phyloP scores from a whole-genome alignment of 352 stramenopile genomes.

The Peronosclerospora sorghi region DNA sequence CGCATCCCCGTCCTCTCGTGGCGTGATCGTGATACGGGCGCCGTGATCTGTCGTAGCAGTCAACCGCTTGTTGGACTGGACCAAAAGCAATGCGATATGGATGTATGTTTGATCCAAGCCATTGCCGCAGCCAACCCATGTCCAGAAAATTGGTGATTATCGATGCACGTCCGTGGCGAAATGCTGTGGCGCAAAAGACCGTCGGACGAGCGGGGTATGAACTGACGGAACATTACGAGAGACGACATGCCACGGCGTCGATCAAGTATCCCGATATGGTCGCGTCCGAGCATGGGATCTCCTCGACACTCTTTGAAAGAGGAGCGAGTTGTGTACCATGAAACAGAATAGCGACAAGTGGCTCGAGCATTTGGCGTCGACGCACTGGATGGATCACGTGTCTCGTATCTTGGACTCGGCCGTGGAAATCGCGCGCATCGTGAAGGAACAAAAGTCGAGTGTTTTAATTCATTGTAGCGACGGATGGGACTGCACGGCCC shows the following conservation, averaged over 20 bases:
- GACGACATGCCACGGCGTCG: conserved; percentile 39
- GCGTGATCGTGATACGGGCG: conserved; percentile 56
- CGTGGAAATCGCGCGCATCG: no score
- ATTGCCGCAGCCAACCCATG: conserved; percentile 69
- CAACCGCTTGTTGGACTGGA: conserved; percentile 76
- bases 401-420: conserved; percentile 71
- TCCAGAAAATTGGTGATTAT: conserved; percentile 83
- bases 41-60: conserved; percentile 71
- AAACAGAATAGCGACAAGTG: conserved; percentile 67
- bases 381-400: conserved; percentile 68
- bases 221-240: conserved; percentile 77
- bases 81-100: conserved; percentile 74
- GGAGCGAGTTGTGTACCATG: conserved; percentile 48
- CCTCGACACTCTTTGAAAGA: conserved; percentile 8
- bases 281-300: conserved; percentile 21
- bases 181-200: conserved; percentile 85
- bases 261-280: conserved; percentile 62
- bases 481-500: no score
- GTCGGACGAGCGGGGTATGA: conserved; percentile 84
- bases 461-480: conserved; percentile 98
- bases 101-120: conserved; percentile 75
- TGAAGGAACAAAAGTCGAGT: conserved; percentile 78
- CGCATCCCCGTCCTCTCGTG: conserved; percentile 79
- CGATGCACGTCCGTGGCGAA: conserved; percentile 83
- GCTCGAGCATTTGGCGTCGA: conserved; percentile 62